Base-by-base conservation (phyloP, 257 asterid species). In the Dorcoceras hygrometricum region DNA sequence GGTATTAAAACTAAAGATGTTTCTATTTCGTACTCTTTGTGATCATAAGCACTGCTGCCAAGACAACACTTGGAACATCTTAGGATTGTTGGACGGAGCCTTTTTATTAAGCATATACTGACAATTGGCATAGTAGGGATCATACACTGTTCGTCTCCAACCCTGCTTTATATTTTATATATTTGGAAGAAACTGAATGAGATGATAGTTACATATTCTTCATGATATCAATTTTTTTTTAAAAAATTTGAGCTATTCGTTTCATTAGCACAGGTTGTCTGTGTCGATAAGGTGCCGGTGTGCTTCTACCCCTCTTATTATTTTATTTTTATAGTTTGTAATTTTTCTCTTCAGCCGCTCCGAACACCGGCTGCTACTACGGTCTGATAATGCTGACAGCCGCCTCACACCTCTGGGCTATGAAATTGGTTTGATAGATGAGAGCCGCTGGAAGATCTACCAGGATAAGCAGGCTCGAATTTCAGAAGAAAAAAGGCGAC, bases 371-470 rank as follows among this genome's bases (percentile, higher is more conserved):
- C 81, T 93, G 77, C 92, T 90, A 69, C 83, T 93, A 51, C 88
- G 99, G 68, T 83, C 95, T 71, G 99, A 93, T 80, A 93, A 93
- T 73, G 99, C 97, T 3, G 99, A 93, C 74, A 93, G 96, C 76
- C 95, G 99, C 70, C 97, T 93, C 75, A 90, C 97, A 46, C 96
- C 99, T 68, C 77, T 90, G 68, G 99, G 95, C 59, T 92, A 74
- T 76, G 97, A 93, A 83, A 83, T 93, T 36, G 97, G 97, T 67
- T 71, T 93, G 86, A 86, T 93, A 83, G 90, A 86, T 70, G 95
- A 88, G 74, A 66, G 67, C 23, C 89, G 90, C 54, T 93, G 97
- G 99, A 80, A 85, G 62, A 69, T 79, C 25, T 86, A 93, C 79
- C 85, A 83, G 81, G 92, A 88, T 68, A 93, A 93, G 87, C 97